phyloP scores from a whole-genome alignment of 1,284 basidiomycete species.

The Albatrellus sp. region DNA sequence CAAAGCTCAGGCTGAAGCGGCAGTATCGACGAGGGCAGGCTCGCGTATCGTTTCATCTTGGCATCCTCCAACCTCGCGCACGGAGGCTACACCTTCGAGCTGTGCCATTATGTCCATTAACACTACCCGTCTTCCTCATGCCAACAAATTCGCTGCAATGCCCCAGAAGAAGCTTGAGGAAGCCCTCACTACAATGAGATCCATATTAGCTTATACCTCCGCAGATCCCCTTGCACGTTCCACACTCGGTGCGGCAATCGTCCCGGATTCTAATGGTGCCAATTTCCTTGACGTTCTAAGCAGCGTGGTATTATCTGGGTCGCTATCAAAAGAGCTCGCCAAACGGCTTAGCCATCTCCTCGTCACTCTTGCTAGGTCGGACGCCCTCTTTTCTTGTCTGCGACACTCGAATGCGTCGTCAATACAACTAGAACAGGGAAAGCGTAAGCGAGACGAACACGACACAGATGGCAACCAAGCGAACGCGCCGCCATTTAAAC shows the following conservation, averaged over 20 bases:
- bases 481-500: conserved; percentile 25
- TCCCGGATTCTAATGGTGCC: conserved; percentile 32
- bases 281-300: conserved; percentile 45
- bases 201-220: conserved; percentile 42
- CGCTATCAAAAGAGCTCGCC: conserved; percentile 38
- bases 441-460: conserved; percentile 51
- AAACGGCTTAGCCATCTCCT: conserved; percentile 44
- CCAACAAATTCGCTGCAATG: background rate
- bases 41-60: background rate
- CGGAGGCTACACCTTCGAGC: background rate
- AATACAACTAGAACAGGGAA: conserved; percentile 47
- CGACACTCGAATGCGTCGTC: conserved; percentile 47
- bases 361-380: conserved; percentile 49
- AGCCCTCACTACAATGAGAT: conserved; percentile 45
- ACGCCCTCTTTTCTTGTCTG: conserved; percentile 47
- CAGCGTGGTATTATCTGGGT: conserved; percentile 31
- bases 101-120: background rate
- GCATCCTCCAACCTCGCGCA: background rate
- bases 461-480: conserved; percentile 26
- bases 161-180: conserved; percentile 36
- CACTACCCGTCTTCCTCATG: background rate
- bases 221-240: conserved; percentile 41
- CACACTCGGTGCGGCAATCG: conserved; percentile 32
- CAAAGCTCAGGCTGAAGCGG: conserved; percentile 39
- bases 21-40: conserved; percentile 7